Percentiles rank a stretch among this genome's conserved stretches.
Conservation (phyloP, 202 grass and related monocot species). For the Zoysia matrella region DNA sequence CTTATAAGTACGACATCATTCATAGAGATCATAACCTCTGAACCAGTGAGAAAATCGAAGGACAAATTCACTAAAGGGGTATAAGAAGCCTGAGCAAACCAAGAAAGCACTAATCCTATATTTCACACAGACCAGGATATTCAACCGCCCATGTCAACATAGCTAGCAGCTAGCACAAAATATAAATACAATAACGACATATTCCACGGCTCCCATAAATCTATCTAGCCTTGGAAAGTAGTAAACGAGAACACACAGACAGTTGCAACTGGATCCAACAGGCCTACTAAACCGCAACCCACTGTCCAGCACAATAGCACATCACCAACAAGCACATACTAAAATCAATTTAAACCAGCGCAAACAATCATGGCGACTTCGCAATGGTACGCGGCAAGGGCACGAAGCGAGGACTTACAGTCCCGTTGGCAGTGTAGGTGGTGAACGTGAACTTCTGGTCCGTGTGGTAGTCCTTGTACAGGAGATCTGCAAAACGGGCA, state of each 20-base stretch:
- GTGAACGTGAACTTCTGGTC: slow-evolving; percentile 54
- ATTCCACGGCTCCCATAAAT: background rate
- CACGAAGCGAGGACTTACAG: slow-evolving; percentile 51
- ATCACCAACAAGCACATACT: background rate
- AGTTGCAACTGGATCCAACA: background rate
- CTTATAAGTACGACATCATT: background rate
- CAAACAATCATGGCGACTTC: background rate
- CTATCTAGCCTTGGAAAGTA: background rate
- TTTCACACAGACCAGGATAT: background rate
- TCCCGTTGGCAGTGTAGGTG: slow-evolving; percentile 69
- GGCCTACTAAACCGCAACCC: background rate
- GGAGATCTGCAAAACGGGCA: slow-evolving; percentile 58
- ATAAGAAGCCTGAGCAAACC: background rate
- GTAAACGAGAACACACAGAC: background rate
- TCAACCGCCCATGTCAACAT: background rate
- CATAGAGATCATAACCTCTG: background rate
- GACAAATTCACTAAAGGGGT: background rate
- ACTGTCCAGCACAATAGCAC: background rate
- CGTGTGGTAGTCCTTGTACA: slow-evolving; percentile 63
- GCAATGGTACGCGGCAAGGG: background rate
- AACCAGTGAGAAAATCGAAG: background rate
- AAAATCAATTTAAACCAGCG: background rate
- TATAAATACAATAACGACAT: background rate
- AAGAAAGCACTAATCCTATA: background rate
- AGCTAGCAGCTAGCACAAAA: background rate